Evolutionary conservation across 2,329 filamentous ascomycete genomes (phyloP), one percentile per base, ranked within the genome.

Genomic region (Colletotrichum limetticola): DNA sequence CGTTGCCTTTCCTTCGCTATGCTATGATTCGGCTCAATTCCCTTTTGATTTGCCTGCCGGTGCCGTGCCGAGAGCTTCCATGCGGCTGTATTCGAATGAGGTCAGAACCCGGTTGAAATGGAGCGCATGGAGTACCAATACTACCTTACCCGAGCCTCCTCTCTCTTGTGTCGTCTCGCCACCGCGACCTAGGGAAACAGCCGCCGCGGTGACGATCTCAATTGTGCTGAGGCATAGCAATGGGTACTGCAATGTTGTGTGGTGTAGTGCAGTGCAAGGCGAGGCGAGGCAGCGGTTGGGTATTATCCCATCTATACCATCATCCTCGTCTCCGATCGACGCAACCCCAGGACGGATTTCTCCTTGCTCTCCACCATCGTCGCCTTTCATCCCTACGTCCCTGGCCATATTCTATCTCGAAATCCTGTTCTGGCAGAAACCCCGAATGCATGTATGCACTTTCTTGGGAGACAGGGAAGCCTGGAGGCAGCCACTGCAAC

Each of bases 341-440:
- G n/a, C 58, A 55, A 28, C 24, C 19, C 52, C 53, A 2, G 8
- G 49, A 19, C 37, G 9, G 22, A 35, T n/a, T n/a, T 4, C 28
- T 32, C 46, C 28, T 22, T 64, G 22, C 6, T 16, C 14, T 64
- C 22, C 37, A 64, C 26, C 59, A 49, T 26, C 59, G 32, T 55
- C 28, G 35, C n/a, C 22, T 55, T 46, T 16, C 7, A 49, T 49
- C 42, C 19, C 42, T 49, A 49, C 42, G 7, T 19, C 19, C 3
- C 1, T 9, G n/a, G 42, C 3, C 42, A 46, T 4, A 16, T 12
- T 26, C 26, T 28, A 5, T 60, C 42, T 49, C n/a, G n/a, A 68
- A 63, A 53, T 69, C 59, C 16, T 65, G 66, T 72, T 68, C 58
- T 22, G 46, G 59, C 42, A 55, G 11, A 14, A 8, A 6, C 12